A percentile compares a stretch with the other conserved stretches of the same genome.
Conservation (phyloP, 2,329 filamentous ascomycete genomes). For the Colletotrichum eleusines region DNA sequence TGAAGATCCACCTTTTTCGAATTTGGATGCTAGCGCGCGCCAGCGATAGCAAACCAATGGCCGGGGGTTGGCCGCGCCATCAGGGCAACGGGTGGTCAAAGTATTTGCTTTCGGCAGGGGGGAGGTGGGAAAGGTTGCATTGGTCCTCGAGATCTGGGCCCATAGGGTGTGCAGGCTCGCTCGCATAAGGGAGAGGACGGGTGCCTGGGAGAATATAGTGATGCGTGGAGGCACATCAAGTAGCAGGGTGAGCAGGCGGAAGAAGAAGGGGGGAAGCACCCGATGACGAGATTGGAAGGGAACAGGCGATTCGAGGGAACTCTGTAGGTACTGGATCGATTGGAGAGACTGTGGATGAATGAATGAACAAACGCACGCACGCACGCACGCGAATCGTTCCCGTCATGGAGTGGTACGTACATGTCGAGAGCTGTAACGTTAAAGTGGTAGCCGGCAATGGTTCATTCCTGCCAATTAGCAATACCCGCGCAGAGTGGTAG, state of each 20-base stretch:
- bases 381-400: slow-evolving; percentile 21
- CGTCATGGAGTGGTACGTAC: background rate
- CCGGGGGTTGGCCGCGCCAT: slow-evolving; percentile 30
- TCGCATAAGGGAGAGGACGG: slow-evolving; percentile 3
- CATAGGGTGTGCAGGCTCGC: background rate
- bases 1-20: slow-evolving; percentile 30
- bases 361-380: background rate
- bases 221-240: background rate
- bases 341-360: slow-evolving; percentile 20
- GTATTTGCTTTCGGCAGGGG: slow-evolving; percentile 12
- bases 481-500: slow-evolving; percentile 19
- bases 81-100: slow-evolving; percentile 28
- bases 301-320: background rate
- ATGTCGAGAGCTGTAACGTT: background rate
- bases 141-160: slow-evolving; percentile 27
- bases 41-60: slow-evolving; percentile 31
- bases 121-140: slow-evolving; percentile 11
- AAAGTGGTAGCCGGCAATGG: background rate
- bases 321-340: background rate
- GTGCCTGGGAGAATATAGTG: slow-evolving; percentile 1
- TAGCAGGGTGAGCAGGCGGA: slow-evolving; percentile 1
- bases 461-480: background rate
- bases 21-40: slow-evolving; percentile 39
- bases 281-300: background rate
- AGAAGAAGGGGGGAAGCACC: background rate